Evolutionary conservation across 805 yeast genomes (phyloP), one percentile per base, ranked within the genome.

Genomic region (Soucietia sequanensis): DNA sequence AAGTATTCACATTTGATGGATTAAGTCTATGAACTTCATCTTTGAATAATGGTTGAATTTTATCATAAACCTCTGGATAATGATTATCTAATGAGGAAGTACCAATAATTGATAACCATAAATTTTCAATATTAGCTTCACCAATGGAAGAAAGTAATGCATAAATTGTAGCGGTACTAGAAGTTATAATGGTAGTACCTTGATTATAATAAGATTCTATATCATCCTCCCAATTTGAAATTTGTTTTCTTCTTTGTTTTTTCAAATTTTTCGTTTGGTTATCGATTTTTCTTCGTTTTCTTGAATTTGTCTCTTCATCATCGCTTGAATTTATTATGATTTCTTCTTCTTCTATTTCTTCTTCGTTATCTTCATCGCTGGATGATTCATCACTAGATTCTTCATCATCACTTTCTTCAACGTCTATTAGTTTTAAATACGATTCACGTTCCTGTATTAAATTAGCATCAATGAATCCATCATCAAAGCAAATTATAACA

Each of bases 61-160:
- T 68, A 33, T 80, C 77, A 57, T 88, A 89, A 0, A 90, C 80
- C 35, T 76, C 79, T 2, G 95, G 91, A 45, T 81, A 80, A 41
- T 76, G 76, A 11, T 72, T 68, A 47, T 85, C 91, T 27, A 89
- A 60, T 0, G 97, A 84, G 0, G 93, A 80, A 0, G 95, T 80
- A 1, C 99, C 99, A 9, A 91, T 75, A 2, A 93, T 81, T 0
- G 96, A 73, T 3, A 89, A 68, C 99, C 99, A 93, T 30, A 95
- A 62, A 39, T 65, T 65, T 31, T 78, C 82, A 10, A 73, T 45
- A 46, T 70, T 78, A 1, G 95, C 84, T 52, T 89, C 95, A 31
- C 96, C 97, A 30, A 91, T 76, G 11, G 81, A 67, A 0, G 96
- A 78, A 15, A 90, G 56, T 33, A 93, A 65, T 1, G 95, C 80